phyloP scores from a whole-genome alignment of 192 early-diverging fungal species.

The Coemansia sp. region DNA sequence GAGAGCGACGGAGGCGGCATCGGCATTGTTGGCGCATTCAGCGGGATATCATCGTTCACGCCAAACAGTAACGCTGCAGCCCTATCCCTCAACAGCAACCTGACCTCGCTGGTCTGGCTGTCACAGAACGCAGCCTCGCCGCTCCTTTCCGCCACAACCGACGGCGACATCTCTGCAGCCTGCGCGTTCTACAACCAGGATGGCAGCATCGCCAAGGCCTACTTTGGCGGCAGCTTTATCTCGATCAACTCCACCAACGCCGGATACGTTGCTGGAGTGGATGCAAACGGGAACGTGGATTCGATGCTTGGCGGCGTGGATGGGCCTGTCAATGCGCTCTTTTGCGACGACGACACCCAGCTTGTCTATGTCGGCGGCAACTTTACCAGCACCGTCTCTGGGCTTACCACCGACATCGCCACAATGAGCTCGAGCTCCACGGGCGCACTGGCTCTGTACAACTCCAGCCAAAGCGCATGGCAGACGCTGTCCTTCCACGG shows the following conservation, averaged over 20 bases:
- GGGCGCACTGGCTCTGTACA: constrained; percentile 37
- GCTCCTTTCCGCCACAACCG: constrained; percentile 24
- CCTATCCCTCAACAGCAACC: constrained; percentile 28
- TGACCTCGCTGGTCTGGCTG: constrained; percentile 42
- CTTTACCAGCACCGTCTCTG: constrained; percentile 41
- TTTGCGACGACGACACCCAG: constrained; percentile 37
- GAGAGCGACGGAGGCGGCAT: constrained; percentile 37
- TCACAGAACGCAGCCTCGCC: constrained; percentile 31
- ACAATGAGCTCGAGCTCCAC: constrained; percentile 34
- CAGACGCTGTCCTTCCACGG: constrained; percentile 63
- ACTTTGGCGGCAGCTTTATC: constrained; percentile 46
- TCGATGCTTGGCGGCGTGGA: constrained; percentile 47
- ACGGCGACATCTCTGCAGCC: constrained; percentile 32
- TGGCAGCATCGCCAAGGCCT: constrained; percentile 27
- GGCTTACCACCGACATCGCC: constrained; percentile 20
- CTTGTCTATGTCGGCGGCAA: constrained; percentile 55
- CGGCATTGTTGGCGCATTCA: constrained; percentile 54
- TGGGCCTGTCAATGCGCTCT: constrained; percentile 47
- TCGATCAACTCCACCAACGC: constrained; percentile 30
- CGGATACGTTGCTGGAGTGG: constrained; percentile 43
- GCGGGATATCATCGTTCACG: constrained; percentile 46
- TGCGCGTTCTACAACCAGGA: constrained; percentile 45
- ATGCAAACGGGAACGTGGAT: constrained; percentile 22
- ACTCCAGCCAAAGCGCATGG: constrained; percentile 52
- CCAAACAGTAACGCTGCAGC: constrained; percentile 26